Conservation (phyloP, 2,329 filamentous ascomycete species). For the Esteya vermicola region DNA sequence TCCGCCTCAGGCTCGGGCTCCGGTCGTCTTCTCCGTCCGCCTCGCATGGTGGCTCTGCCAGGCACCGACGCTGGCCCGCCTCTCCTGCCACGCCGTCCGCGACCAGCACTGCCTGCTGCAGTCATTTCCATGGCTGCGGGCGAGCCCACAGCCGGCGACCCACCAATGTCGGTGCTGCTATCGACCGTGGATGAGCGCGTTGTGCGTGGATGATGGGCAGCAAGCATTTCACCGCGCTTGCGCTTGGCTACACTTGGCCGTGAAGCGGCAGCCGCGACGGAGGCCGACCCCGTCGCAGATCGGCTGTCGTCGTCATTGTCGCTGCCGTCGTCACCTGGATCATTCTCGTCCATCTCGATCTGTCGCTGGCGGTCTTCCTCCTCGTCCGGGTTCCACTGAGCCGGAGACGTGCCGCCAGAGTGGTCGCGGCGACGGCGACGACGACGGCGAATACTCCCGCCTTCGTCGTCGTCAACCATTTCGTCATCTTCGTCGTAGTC, state of each 20-base stretch:
- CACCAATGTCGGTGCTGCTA: slow-evolving; percentile 7
- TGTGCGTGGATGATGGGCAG: no score
- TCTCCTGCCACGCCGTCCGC: slow-evolving; percentile 4
- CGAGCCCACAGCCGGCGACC: slow-evolving; percentile 7
- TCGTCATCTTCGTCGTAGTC: slow-evolving; percentile 3
- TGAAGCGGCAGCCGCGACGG: not conserved
- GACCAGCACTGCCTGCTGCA: not conserved
- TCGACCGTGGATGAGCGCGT: slow-evolving; percentile 12
- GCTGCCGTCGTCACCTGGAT: not conserved
- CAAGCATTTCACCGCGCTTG: slow-evolving; percentile 10
- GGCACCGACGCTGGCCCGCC: no score
- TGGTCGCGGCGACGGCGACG: no score
- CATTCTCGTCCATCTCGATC: not conserved
- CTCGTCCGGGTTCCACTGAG: slow-evolving; percentile 10
- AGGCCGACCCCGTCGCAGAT: not conserved
- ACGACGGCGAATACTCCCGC: no score
- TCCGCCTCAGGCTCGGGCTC: not conserved
- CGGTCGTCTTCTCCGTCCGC: not conserved
- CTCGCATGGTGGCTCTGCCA: no score
- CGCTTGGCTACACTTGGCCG: slow-evolving; percentile 5
- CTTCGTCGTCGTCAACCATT: no score
- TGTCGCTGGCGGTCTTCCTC: slow-evolving; percentile 2
- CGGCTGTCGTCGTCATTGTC: not conserved
- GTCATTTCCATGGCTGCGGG: slow-evolving; percentile 2
- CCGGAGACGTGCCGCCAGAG: slow-evolving; percentile 10